These are phyloP conservation scores for Bacidia rubella DNA, from an alignment of 495 filamentous ascomycete species.

Conservation along the genomic window DNA sequence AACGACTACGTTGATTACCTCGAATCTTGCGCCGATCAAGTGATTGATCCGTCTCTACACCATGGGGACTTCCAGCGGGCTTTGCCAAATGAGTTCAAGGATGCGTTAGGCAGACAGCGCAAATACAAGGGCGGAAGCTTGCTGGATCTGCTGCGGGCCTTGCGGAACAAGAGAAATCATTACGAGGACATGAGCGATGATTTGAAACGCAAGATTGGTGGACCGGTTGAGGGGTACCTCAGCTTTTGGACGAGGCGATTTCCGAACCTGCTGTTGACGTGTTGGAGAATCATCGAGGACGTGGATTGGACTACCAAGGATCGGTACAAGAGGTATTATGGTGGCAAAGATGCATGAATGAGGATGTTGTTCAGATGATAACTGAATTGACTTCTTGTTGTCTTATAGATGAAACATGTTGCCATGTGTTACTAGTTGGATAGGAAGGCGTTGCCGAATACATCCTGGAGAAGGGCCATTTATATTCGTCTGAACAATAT, in stretches of 20 bases:
- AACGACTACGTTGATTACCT: conserved; percentile 50
- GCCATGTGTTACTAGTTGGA: too few relatives aligned
- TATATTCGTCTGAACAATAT: too few relatives aligned
- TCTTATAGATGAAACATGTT: too few relatives aligned
- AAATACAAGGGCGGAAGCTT: conserved; percentile 79
- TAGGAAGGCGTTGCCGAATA: too few relatives aligned
- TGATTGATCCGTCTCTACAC: too few relatives aligned
- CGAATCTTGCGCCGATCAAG: conserved; percentile 37
- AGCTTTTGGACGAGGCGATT: conserved; percentile 74
- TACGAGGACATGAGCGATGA: conserved; percentile 79
- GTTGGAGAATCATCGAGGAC: conserved; percentile 59
- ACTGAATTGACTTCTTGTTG: too few relatives aligned
- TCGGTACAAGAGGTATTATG: conserved; percentile 65
- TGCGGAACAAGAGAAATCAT: conserved; percentile 93
- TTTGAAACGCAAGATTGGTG: conserved; percentile 66
- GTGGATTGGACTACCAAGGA: conserved; percentile 50
- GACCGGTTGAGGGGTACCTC: conserved; percentile 72
- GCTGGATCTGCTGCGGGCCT: conserved; percentile 73
- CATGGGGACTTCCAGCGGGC: conserved; percentile 59
- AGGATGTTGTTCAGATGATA: background rate
- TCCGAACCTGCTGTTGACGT: conserved; percentile 67
- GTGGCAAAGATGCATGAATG: background rate
- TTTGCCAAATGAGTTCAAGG: conserved; percentile 68
- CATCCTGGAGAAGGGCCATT: too few relatives aligned
- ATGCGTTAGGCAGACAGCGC: conserved; percentile 81